A percentile compares a stretch with the other conserved stretches of the same genome.
Evolutionary conservation across 192 early-diverging fungal species (phyloP).

Genomic region (Linnemannia exigua): DNA sequence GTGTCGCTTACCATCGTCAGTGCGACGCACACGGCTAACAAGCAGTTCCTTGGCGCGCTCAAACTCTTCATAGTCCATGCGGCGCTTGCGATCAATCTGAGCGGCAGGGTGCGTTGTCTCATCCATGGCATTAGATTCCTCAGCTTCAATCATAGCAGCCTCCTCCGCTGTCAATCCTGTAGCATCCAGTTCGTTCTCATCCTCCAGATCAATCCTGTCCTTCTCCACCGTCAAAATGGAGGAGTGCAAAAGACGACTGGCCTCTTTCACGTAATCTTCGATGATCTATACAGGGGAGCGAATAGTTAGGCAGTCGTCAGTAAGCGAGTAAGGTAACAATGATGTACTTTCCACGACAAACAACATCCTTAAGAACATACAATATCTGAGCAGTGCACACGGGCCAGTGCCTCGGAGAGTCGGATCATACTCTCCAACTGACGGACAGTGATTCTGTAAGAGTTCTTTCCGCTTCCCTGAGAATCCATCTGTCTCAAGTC

Average conservation of each 20-base stretch:
- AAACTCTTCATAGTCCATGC: slow-evolving; percentile 56
- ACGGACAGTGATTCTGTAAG: slow-evolving; percentile 96
- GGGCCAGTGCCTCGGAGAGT: slow-evolving; percentile 94
- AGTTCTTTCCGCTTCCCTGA: slow-evolving; percentile 73
- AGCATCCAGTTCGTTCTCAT: slow-evolving; percentile 52
- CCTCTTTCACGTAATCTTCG: slow-evolving; percentile 84
- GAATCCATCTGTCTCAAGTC: slow-evolving; percentile 90
- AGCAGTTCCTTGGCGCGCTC: slow-evolving; percentile 48
- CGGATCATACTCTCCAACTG: slow-evolving; percentile 98
- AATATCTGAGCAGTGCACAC: slow-evolving; percentile 79
- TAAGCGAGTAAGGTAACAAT: not conserved
- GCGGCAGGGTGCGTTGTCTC: slow-evolving; percentile 19
- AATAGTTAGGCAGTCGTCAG: not conserved
- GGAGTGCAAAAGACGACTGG: slow-evolving; percentile 84
- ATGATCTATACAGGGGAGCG: slow-evolving; percentile 66
- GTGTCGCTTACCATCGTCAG: slow-evolving; percentile 32
- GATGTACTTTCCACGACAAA: not conserved
- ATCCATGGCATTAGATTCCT: slow-evolving; percentile 35
- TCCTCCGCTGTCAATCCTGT: slow-evolving; percentile 54
- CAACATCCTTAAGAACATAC: slow-evolving; percentile 40
- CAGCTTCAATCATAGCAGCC: slow-evolving; percentile 22
- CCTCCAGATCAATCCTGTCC: slow-evolving; percentile 79
- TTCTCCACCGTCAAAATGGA: slow-evolving; percentile 92
- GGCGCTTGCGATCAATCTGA: slow-evolving; percentile 29
- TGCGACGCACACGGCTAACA: slow-evolving; percentile 47